Evolutionary conservation across 306 rosid genomes (phyloP).

Genomic region (Pterocarpus macrocarpus): DNA sequence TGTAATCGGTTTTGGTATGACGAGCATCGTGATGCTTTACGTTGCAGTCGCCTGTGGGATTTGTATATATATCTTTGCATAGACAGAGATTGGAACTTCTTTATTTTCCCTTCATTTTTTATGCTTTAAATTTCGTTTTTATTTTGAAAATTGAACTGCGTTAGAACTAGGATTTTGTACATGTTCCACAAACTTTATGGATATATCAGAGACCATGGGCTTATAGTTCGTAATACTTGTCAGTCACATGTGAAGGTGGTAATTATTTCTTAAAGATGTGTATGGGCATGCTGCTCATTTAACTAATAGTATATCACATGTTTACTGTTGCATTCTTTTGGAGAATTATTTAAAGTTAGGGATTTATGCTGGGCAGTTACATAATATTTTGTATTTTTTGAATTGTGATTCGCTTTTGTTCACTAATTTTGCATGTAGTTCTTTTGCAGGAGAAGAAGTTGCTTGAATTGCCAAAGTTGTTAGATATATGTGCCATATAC

Average conservation of each 20-base stretch:
- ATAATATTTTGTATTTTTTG: conserved; percentile 7
- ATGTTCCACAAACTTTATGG: conserved; percentile 2
- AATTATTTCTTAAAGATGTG: conserved; percentile 36
- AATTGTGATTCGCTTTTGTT: conserved; percentile 55
- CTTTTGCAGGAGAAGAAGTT: conserved; percentile 94
- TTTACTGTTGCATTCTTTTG: conserved; percentile 14
- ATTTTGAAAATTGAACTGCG: conserved; percentile 10
- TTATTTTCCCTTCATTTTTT: conserved; percentile 6
- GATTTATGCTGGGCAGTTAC: conserved; percentile 26
- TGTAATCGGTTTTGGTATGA: conserved; percentile 9
- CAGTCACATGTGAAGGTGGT: conserved; percentile 25
- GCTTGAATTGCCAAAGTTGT: conserved; percentile 90
- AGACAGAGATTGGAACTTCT: conserved; percentile 18
- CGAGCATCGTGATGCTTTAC: neutral
- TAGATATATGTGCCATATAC: conserved; percentile 93
- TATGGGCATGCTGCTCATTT: conserved; percentile 14
- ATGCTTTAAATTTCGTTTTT: neutral
- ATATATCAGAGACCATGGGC: neutral
- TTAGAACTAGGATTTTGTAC: neutral
- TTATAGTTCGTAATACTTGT: conserved; percentile 24
- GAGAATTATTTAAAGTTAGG: conserved; percentile 19
- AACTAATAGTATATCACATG: conserved; percentile 5
- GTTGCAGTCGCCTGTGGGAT: conserved; percentile 5
- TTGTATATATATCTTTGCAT: neutral
- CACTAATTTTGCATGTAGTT: conserved; percentile 79